phyloP scores from a whole-genome alignment of 345 rosid genomes.

The Citrus inodora region DNA sequence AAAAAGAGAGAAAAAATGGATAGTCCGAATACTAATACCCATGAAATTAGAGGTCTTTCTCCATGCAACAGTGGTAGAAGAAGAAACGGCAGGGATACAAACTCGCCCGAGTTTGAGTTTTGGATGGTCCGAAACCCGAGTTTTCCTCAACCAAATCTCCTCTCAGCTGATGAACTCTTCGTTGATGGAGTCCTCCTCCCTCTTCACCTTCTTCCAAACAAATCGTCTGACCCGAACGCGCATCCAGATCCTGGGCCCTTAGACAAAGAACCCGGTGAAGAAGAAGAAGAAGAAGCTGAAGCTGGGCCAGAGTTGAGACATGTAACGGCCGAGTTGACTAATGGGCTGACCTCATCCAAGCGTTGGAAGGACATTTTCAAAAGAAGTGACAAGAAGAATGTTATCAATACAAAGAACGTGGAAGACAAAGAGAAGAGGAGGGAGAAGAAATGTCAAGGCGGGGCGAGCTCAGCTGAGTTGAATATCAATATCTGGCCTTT shows the following conservation, averaged over 20 bases:
- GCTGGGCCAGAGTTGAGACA: slow-evolving; percentile 10
- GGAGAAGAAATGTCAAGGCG: slow-evolving; percentile 28
- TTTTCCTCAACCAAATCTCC: slow-evolving; percentile 41
- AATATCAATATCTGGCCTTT: slow-evolving; percentile 85
- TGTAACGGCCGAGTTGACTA: slow-evolving; percentile 7
- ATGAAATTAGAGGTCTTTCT: slow-evolving; percentile 7
- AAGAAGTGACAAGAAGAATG: slow-evolving; percentile 42
- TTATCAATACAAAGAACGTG: slow-evolving; percentile 14
- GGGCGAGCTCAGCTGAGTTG: slow-evolving; percentile 41
- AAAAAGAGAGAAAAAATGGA: background rate
- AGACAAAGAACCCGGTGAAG: background rate
- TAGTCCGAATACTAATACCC: background rate
- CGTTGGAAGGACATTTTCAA: slow-evolving; percentile 71
- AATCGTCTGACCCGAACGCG: slow-evolving; percentile 9
- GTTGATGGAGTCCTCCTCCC: slow-evolving; percentile 67
- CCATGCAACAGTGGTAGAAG: slow-evolving; percentile 18
- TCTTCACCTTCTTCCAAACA: slow-evolving; percentile 37
- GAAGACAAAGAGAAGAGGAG: slow-evolving; percentile 34
- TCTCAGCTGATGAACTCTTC: slow-evolving; percentile 77
- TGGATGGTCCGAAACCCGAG: slow-evolving; percentile 57
- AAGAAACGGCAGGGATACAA: slow-evolving; percentile 18
- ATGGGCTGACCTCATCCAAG: slow-evolving; percentile 39
- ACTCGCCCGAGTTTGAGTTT: slow-evolving; percentile 77
- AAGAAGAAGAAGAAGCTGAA: slow-evolving; percentile 12
- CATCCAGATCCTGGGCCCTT: slow-evolving; percentile 18